Percentiles rank a stretch among this genome's conserved stretches.
Conservation (phyloP, 192 early-diverging fungal species). For the Gryganskiella cystojenkinii region DNA sequence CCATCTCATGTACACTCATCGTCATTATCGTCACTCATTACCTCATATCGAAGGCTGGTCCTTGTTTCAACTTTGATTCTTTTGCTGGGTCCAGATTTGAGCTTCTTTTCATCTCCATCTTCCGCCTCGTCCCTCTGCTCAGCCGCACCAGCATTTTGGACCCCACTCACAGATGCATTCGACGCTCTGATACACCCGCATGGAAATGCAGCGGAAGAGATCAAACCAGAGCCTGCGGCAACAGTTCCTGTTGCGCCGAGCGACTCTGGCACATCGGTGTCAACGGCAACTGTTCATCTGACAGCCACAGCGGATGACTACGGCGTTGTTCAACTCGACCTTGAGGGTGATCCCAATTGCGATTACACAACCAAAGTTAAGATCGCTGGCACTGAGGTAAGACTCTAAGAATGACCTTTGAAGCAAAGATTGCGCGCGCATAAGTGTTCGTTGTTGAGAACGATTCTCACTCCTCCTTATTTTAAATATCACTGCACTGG, state of each 20-base stretch:
- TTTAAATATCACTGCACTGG: neutral
- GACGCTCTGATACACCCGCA: too few relatives aligned
- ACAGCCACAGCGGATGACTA: constrained; percentile 18
- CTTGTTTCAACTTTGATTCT: too few relatives aligned
- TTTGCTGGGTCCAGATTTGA: too few relatives aligned
- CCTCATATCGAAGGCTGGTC: too few relatives aligned
- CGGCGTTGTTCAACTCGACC: constrained; percentile 38
- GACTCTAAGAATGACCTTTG: neutral
- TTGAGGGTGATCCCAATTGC: constrained; percentile 43
- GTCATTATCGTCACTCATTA: too few relatives aligned
- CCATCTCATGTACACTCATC: too few relatives aligned
- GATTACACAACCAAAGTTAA: constrained; percentile 45
- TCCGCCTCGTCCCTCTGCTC: constrained; percentile 1
- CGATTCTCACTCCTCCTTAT: neutral
- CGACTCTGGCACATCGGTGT: too few relatives aligned
- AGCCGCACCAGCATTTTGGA: constrained; percentile 40
- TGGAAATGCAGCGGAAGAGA: too few relatives aligned
- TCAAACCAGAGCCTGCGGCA: too few relatives aligned
- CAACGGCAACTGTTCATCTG: neutral
- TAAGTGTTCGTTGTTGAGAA: too few relatives aligned
- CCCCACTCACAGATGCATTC: constrained; percentile 24
- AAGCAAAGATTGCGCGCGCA: neutral
- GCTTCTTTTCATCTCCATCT: neutral
- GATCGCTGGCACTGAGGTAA: constrained; percentile 43
- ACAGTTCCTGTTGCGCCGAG: too few relatives aligned